phyloP scores from a whole-genome alignment of 2,329 filamentous ascomycete genomes.

The Dothideomycetes sp. region DNA sequence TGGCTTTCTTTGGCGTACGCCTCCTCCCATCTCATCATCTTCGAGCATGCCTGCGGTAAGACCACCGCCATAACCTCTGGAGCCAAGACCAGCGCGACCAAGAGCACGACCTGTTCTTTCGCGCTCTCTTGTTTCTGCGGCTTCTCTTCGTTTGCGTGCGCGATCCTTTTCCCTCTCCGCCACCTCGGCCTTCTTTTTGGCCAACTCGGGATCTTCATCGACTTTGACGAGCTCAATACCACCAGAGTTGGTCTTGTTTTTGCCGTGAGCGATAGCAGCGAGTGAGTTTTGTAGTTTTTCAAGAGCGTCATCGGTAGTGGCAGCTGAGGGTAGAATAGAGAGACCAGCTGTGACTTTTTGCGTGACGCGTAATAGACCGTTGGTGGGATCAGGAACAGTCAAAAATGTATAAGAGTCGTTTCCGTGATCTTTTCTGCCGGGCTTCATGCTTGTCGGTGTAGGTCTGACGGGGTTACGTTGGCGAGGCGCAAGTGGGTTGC shows the following conservation, averaged over 20 bases:
- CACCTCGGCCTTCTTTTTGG: conserved; percentile 62
- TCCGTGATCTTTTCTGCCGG: conserved; percentile 49
- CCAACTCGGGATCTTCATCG: conserved; percentile 64
- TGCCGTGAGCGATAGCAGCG: conserved; percentile 52
- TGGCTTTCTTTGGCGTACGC: conserved; percentile 20
- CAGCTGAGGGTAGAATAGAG: conserved; percentile 57
- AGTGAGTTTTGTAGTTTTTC: conserved; percentile 59
- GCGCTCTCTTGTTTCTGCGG: conserved; percentile 55
- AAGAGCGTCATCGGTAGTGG: conserved; percentile 62
- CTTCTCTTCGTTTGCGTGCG: conserved; percentile 57
- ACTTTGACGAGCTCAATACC: conserved; percentile 59
- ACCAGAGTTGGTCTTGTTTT: conserved; percentile 42
- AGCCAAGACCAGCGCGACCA: conserved; percentile 40
- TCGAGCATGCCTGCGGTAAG: conserved; percentile 64
- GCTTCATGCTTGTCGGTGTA: conserved; percentile 34
- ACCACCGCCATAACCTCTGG: conserved; percentile 43
- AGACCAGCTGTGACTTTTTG: conserved; percentile 69
- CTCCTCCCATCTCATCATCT: conserved; percentile 41
- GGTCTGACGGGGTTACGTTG: conserved; percentile 41
- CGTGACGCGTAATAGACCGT: conserved; percentile 60
- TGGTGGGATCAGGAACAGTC: conserved; percentile 59
- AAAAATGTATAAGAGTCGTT: conserved; percentile 70
- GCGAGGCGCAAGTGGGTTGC: conserved; percentile 58
- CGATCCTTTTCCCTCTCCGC: conserved; percentile 66
- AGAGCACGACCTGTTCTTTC: conserved; percentile 44